Conservation (phyloP, 208 protist species). For the Leishmania turanica region DNA sequence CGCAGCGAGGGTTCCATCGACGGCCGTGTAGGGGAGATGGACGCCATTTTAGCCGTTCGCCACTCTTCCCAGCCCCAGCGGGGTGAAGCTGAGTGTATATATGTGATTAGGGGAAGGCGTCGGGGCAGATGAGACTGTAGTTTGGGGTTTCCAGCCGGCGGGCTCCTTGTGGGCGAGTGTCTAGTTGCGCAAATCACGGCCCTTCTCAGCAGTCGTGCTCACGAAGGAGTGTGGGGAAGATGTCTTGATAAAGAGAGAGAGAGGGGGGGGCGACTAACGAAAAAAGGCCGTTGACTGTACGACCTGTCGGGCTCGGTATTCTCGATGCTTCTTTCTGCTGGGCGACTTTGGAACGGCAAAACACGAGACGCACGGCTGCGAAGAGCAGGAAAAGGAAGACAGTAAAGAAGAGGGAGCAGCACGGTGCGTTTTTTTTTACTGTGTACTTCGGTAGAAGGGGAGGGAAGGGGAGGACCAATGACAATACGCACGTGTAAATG, state of each 20-base stretch:
- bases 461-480: background rate
- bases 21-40: background rate
- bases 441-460: background rate
- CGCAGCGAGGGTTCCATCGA: conserved; percentile 13
- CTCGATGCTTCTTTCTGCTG: background rate
- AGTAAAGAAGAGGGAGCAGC: background rate
- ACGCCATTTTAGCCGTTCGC: background rate
- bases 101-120: background rate
- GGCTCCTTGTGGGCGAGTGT: background rate
- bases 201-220: background rate
- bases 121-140: background rate
- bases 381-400: background rate
- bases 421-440: background rate
- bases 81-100: background rate
- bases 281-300: background rate
- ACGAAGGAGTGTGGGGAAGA: background rate
- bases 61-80: background rate
- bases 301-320: background rate
- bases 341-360: background rate
- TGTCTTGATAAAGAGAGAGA: background rate
- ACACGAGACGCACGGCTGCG: background rate
- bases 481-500: background rate
- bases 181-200: background rate
- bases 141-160: background rate
- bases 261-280: background rate